These are phyloP conservation scores for Gardenia jasminoides DNA, from an alignment of 257 asterid genomes.

Conservation along the genomic window DNA sequence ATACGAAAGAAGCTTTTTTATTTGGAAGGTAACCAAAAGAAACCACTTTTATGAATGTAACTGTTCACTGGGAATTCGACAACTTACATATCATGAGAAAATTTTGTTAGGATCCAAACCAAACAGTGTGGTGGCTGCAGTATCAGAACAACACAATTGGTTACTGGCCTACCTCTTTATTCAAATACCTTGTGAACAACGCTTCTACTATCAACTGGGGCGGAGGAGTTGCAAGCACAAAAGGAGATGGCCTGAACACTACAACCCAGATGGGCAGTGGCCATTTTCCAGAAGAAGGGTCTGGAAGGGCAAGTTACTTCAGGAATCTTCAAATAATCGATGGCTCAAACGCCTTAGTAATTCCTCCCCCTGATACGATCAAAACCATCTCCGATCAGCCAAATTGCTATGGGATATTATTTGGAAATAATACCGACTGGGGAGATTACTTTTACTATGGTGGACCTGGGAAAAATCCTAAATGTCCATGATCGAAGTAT, in stretches of 20 bases:
- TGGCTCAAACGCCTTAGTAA: slow-evolving; percentile 1
- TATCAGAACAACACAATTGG: slow-evolving; percentile 9
- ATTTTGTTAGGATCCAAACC: slow-evolving; percentile 9
- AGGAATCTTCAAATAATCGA: slow-evolving; percentile 16
- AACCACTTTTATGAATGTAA: too few relatives aligned
- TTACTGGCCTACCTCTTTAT: background rate
- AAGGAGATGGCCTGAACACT: slow-evolving; percentile 16
- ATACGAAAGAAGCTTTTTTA: slow-evolving; percentile 55
- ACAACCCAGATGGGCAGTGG: slow-evolving; percentile 29
- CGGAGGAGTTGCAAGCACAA: slow-evolving; percentile 17
- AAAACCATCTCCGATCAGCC: background rate
- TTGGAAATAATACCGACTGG: background rate
- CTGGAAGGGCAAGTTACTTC: slow-evolving; percentile 18
- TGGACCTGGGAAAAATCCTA: slow-evolving; percentile 23
- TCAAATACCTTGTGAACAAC: slow-evolving; percentile 11
- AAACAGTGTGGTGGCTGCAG: slow-evolving; percentile 20
- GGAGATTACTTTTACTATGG: slow-evolving; percentile 15
- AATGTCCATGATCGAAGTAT: slow-evolving; percentile 16
- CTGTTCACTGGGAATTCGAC: too few relatives aligned
- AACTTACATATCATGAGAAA: too few relatives aligned
- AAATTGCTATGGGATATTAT: slow-evolving; percentile 10
- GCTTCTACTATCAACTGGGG: slow-evolving; percentile 22
- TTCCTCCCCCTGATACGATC: slow-evolving; percentile 8
- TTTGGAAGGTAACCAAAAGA: too few relatives aligned
- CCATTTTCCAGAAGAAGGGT: slow-evolving; percentile 22